Conservation (phyloP, 306 rosid species). For the Trifolium pratense region DNA sequence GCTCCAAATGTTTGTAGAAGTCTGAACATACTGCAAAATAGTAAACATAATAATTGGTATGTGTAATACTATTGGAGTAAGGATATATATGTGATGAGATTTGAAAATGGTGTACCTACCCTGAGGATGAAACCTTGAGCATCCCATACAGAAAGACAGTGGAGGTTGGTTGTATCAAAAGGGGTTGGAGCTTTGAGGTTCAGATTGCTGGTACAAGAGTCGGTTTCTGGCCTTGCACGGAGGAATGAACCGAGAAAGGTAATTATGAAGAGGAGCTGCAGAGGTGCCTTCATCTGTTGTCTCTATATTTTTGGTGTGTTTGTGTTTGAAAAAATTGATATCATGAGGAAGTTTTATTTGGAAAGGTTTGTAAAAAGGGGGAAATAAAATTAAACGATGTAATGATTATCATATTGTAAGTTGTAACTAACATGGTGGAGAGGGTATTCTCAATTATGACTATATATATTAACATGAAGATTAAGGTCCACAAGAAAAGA, state of each 20-base stretch:
- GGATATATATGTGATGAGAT: not conserved
- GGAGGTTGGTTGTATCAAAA: constrained; percentile 64
- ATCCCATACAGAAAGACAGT: constrained; percentile 72
- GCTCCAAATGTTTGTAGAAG: constrained; percentile 62
- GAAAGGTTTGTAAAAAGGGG: constrained; percentile 3
- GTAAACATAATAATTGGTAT: not conserved
- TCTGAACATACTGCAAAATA: constrained; percentile 56
- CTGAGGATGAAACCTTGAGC: constrained; percentile 69
- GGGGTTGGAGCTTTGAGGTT: constrained; percentile 49
- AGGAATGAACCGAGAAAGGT: constrained; percentile 34
- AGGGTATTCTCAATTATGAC: constrained; percentile 47
- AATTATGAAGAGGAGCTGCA: constrained; percentile 27
- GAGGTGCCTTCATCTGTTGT: constrained; percentile 48
- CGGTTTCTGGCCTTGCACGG: constrained; percentile 51
- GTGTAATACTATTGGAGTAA: constrained; percentile 1
- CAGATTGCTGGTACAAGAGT: constrained; percentile 60
- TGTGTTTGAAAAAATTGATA: constrained; percentile 30
- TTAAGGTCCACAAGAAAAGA: not conserved
- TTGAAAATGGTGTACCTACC: constrained; percentile 50
- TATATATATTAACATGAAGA: constrained; percentile 25
- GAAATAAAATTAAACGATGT: constrained; percentile 29
- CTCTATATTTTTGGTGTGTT: constrained; percentile 20
- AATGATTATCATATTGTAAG: constrained; percentile 45
- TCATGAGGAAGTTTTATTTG: constrained; percentile 23
- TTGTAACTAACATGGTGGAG: constrained; percentile 49